phyloP scores from a whole-genome alignment of 768 basidiomycete species.

The Scleroderma citrinum region DNA sequence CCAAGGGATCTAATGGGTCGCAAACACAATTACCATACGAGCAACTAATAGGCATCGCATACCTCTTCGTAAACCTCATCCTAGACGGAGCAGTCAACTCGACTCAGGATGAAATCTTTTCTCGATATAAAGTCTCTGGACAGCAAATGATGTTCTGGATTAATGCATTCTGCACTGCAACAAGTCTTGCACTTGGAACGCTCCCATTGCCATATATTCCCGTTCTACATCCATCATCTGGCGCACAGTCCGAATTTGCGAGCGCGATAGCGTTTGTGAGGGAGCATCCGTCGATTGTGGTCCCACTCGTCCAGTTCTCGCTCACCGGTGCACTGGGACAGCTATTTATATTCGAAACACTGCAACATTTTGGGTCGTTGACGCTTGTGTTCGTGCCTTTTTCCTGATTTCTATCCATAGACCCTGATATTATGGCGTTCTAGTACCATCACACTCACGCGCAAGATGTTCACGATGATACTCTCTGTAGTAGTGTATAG shows the following conservation, averaged over 20 bases:
- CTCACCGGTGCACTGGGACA: slow-evolving; percentile 92
- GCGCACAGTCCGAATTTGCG: slow-evolving; percentile 56
- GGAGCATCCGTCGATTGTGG: slow-evolving; percentile 67
- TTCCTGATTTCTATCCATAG: background rate
- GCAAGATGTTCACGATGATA: slow-evolving; percentile 97
- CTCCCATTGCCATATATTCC: slow-evolving; percentile 79
- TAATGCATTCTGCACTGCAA: slow-evolving; percentile 75
- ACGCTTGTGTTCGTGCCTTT: slow-evolving; percentile 69
- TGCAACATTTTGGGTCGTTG: slow-evolving; percentile 85
- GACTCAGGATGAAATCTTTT: slow-evolving; percentile 95
- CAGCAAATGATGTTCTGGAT: slow-evolving; percentile 99
- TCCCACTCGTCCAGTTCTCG: slow-evolving; percentile 78
- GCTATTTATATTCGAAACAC: slow-evolving; percentile 95
- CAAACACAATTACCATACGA: slow-evolving; percentile 37
- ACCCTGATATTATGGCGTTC: slow-evolving; percentile 6
- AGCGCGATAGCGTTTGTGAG: slow-evolving; percentile 69
- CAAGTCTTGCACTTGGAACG: slow-evolving; percentile 63
- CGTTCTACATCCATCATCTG: slow-evolving; percentile 65
- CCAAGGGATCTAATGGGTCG: slow-evolving; percentile 34
- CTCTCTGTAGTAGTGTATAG: slow-evolving; percentile 90
- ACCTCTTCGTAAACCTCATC: slow-evolving; percentile 79
- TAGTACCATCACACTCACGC: slow-evolving; percentile 91
- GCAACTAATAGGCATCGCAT: slow-evolving; percentile 64
- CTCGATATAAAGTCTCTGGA: slow-evolving; percentile 64
- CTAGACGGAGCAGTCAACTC: slow-evolving; percentile 94